phyloP scores from a whole-genome alignment of 2,329 filamentous ascomycete species.

The Talaromyces islandicus region DNA sequence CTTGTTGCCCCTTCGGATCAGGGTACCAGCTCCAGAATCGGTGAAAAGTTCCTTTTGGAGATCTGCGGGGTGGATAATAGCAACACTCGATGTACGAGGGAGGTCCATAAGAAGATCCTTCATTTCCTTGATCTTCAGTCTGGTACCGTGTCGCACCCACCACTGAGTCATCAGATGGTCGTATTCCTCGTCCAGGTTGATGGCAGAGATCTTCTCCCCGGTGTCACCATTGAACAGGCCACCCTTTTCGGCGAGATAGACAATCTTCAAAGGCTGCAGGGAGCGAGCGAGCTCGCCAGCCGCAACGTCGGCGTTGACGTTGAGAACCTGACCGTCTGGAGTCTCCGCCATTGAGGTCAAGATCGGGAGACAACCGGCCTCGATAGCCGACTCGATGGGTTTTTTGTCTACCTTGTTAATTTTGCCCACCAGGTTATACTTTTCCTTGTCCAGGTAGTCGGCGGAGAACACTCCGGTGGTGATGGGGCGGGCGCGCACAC shows the following conservation, averaged over 20 bases:
- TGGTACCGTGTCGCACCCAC: slow-evolving; percentile 92
- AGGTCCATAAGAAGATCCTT: slow-evolving; percentile 86
- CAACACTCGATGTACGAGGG: slow-evolving; percentile 86
- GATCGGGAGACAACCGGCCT: slow-evolving; percentile 85
- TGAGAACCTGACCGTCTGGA: slow-evolving; percentile 82
- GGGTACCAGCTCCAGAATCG: slow-evolving; percentile 86
- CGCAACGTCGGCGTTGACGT: slow-evolving; percentile 96
- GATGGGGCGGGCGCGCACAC: slow-evolving; percentile 81
- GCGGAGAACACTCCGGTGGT: slow-evolving; percentile 86
- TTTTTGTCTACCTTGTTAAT: slow-evolving; percentile 87
- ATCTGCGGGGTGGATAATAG: slow-evolving; percentile 94
- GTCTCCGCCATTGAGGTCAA: slow-evolving; percentile 96
- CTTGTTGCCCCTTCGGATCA: slow-evolving; percentile 89
- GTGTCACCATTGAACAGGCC: slow-evolving; percentile 89
- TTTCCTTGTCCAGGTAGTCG: slow-evolving; percentile 92
- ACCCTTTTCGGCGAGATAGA: slow-evolving; percentile 97
- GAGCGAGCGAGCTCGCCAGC: slow-evolving; percentile 86
- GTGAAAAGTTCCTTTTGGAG: slow-evolving; percentile 96
- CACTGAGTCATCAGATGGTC: slow-evolving; percentile 86
- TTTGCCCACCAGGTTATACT: slow-evolving; percentile 93
- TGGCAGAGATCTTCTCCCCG: slow-evolving; percentile 92
- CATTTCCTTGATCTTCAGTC: slow-evolving; percentile 96
- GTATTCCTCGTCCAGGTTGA: slow-evolving; percentile 96
- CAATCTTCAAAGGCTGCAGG: slow-evolving; percentile 90
- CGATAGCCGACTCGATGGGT: slow-evolving; percentile 85